phyloP scores from a whole-genome alignment of 352 stramenopile genomes.

The Phytophthora colocasiae region DNA sequence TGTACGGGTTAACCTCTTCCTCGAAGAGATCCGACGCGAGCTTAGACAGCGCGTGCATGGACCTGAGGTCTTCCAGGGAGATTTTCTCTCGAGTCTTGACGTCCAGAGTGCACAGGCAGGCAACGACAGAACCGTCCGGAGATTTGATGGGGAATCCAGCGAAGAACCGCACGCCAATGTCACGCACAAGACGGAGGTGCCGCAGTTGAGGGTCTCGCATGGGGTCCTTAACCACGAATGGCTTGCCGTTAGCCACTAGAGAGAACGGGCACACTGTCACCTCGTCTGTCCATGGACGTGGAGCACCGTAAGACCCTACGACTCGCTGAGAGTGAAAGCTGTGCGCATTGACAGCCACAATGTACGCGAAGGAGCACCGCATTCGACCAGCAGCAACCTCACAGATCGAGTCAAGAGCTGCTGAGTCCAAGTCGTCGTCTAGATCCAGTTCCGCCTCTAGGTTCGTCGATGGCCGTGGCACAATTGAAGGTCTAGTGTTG shows the following conservation, averaged over 20 bases:
- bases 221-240: constrained; percentile 56
- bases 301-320: constrained; percentile 42
- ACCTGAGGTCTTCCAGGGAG: constrained; percentile 46
- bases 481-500: constrained; percentile 5
- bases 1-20: constrained; percentile 49
- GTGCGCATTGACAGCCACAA: constrained; percentile 42
- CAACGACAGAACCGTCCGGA: constrained; percentile 27
- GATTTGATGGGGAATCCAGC: constrained; percentile 61
- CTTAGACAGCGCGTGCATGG: constrained; percentile 61
- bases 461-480: constrained; percentile 25
- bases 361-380: constrained; percentile 52
- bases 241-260: constrained; percentile 34
- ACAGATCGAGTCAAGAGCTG: constrained; percentile 65
- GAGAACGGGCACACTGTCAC: constrained; percentile 30
- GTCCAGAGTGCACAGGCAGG: constrained; percentile 55
- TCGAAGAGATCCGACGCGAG: constrained; percentile 62
- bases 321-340: constrained; percentile 37
- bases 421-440: constrained; percentile 40
- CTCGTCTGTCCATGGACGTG: constrained; percentile 23
- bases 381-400: constrained; percentile 58
- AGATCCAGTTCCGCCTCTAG: constrained; percentile 38
- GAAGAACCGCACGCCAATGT: constrained; percentile 58
- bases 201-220: constrained; percentile 44
- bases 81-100: constrained; percentile 38
- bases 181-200: constrained; percentile 44